Evolutionary conservation across 345 rosid genomes (phyloP), one percentile per base, ranked within the genome.

Genomic region (Hibiscus tridactylites): DNA sequence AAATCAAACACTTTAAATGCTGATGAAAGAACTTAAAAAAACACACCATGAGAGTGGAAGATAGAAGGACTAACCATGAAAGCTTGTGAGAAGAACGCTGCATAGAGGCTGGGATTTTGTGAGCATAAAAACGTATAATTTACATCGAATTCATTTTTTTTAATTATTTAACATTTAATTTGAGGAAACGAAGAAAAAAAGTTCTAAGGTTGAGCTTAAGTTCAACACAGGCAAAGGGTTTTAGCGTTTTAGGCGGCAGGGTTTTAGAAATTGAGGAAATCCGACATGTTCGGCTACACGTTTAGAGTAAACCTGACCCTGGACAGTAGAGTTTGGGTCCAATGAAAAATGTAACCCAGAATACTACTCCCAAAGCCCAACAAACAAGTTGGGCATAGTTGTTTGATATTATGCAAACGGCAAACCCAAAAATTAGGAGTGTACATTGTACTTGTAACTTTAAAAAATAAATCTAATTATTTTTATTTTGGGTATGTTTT

Each of bases 21-120:
- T 10, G 21, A 21, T 4, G 10, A 65, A 42, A 65, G 52, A 42
- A 42, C 16, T 5, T 2, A 1, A 64, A 42, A 5, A 61, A 37
- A 7, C 24, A 61, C 12, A 5, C 12, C 1, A 2, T 3, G 0
- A 7, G 21, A 37, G n/a, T 10, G 19, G 29, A 5, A 61, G 9
- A 37, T 2, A 16, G 13, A 28, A 46, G 54, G 10, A 65, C 54
- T 65, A 65, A 65, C 69, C 54, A 21, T 65, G 54, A 44, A 6
- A 65, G 54, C 54, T 44, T 44, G 54, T 44, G 54, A 44, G 69
- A 44, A 65, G 35, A 65, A 44, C 53, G 54, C n/a, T 65, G 69
- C 54, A 24, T 65, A 44, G 54, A 65, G 35, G 21, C 35, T 11
- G 13, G 17, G 12, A 44, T 4, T 4, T 12, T 21, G 16, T 2